phyloP scores from a whole-genome alignment of 306 rosid genomes.

The Mucuna pruriens region DNA sequence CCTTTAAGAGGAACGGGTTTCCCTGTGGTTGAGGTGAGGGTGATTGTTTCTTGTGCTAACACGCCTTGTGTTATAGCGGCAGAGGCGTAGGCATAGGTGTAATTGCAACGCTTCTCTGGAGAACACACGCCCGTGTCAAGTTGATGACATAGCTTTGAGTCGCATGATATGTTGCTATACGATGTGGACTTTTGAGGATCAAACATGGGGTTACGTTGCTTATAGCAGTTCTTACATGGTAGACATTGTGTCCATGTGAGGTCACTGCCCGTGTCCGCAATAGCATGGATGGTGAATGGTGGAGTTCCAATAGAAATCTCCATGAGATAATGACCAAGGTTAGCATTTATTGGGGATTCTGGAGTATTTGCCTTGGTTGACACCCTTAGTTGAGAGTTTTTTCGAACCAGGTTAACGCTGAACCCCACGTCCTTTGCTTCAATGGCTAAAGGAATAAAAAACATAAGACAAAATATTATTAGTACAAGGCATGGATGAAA shows the following conservation, averaged over 20 bases:
- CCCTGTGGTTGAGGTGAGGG: not conserved
- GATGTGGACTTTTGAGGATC: not conserved
- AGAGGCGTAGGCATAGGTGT: not conserved
- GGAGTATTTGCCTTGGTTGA: slow-evolving; percentile 7
- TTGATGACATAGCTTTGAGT: not conserved
- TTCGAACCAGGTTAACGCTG: slow-evolving; percentile 32
- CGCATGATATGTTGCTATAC: not conserved
- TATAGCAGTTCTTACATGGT: slow-evolving; percentile 9
- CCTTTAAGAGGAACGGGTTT: not conserved
- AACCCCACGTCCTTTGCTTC: slow-evolving; percentile 23
- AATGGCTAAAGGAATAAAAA: not conserved
- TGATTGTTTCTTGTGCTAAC: slow-evolving; percentile 2
- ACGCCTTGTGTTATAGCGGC: not conserved
- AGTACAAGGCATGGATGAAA: not conserved
- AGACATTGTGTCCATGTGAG: slow-evolving; percentile 4
- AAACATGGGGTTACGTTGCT: slow-evolving; percentile 2
- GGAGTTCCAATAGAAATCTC: slow-evolving; percentile 53
- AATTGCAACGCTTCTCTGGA: not conserved
- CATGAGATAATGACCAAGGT: slow-evolving; percentile 46
- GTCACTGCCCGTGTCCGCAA: slow-evolving; percentile 48
- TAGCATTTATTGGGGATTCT: not conserved
- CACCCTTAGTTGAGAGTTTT: not conserved
- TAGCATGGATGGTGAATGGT: slow-evolving; percentile 40
- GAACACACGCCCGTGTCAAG: slow-evolving; percentile 5
- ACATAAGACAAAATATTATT: not conserved